Percentiles rank a stretch among this genome's conserved stretches.
These are phyloP conservation scores for Colletotrichum australisinense DNA, from an alignment of 2,329 filamentous ascomycete species.

Conservation along the genomic window DNA sequence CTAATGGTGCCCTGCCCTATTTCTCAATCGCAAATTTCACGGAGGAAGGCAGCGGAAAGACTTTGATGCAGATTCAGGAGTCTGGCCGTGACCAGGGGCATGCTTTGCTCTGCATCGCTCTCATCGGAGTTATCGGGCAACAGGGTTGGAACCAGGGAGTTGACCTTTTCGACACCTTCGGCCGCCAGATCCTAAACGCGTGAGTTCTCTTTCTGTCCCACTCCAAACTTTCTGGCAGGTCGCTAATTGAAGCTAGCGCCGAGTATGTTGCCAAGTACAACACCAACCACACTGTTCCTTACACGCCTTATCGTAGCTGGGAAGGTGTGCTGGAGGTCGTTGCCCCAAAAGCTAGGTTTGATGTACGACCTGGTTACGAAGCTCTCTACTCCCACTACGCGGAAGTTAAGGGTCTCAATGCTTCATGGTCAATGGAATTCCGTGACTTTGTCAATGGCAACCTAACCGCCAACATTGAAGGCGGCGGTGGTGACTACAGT, in stretches of 20 bases:
- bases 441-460: too few relatives aligned
- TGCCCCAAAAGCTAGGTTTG: not conserved
- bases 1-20: conserved; percentile 45
- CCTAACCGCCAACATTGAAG: too few relatives aligned
- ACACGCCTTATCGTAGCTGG: conserved; percentile 9
- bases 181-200: conserved; percentile 37
- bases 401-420: too few relatives aligned
- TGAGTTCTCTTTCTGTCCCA: conserved; percentile 8
- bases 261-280: conserved; percentile 26
- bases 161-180: conserved; percentile 47
- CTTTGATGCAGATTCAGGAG: conserved; percentile 50
- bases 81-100: conserved; percentile 55
- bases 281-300: conserved; percentile 9
- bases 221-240: not conserved
- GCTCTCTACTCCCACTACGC: too few relatives aligned
- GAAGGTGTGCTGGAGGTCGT: conserved; percentile 1
- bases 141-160: conserved; percentile 50
- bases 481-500: too few relatives aligned
- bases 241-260: not conserved
- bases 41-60: conserved; percentile 37
- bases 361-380: not conserved
- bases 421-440: too few relatives aligned
- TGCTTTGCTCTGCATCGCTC: conserved; percentile 46
- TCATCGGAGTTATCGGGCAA: conserved; percentile 49
- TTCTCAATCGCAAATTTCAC: conserved; percentile 28